These are phyloP conservation scores for Aspergillus novofumigatus DNA, from an alignment of 2,329 filamentous ascomycete species.

Conservation along the genomic window DNA sequence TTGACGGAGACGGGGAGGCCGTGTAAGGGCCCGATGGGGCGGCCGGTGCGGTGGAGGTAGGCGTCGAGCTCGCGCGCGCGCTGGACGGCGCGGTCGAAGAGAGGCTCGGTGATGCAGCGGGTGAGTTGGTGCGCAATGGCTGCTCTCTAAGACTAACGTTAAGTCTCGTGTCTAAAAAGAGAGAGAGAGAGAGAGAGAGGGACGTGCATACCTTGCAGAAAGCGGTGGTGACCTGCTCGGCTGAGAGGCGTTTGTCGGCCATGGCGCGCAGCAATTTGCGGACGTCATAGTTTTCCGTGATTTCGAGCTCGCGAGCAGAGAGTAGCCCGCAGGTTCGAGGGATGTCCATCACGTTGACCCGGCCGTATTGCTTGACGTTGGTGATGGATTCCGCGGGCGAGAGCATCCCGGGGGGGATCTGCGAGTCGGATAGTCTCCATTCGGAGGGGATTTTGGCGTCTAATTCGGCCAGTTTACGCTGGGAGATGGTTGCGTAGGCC, in stretches of 20 bases:
- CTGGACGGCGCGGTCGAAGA: slow-evolving; percentile 48
- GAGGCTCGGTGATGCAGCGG: slow-evolving; percentile 50
- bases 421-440: slow-evolving; percentile 34
- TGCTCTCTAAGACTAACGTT: slow-evolving; percentile 19
- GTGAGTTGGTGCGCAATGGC: slow-evolving; percentile 40
- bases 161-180: too few relatives aligned
- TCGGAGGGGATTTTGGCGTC: slow-evolving; percentile 36
- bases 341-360: slow-evolving; percentile 44
- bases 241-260: slow-evolving; percentile 29
- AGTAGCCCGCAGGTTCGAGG: slow-evolving; percentile 53
- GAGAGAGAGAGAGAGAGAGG: too few relatives aligned
- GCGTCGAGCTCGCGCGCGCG: slow-evolving; percentile 48
- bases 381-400: slow-evolving; percentile 34
- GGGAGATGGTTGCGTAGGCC: slow-evolving; percentile 31
- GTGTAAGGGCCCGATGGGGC: slow-evolving; percentile 55
- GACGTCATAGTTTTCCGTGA: slow-evolving; percentile 53
- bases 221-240: slow-evolving; percentile 47
- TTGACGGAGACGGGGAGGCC: slow-evolving; percentile 56
- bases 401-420: slow-evolving; percentile 33
- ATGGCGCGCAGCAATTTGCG: slow-evolving; percentile 36
- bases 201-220: slow-evolving; percentile 48
- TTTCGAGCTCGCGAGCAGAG: slow-evolving; percentile 47
- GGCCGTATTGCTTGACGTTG: slow-evolving; percentile 27
- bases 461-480: slow-evolving; percentile 37
- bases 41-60: slow-evolving; percentile 36